Conservation (phyloP, 2,329 filamentous ascomycete genomes). For the Penicillium paneum region DNA sequence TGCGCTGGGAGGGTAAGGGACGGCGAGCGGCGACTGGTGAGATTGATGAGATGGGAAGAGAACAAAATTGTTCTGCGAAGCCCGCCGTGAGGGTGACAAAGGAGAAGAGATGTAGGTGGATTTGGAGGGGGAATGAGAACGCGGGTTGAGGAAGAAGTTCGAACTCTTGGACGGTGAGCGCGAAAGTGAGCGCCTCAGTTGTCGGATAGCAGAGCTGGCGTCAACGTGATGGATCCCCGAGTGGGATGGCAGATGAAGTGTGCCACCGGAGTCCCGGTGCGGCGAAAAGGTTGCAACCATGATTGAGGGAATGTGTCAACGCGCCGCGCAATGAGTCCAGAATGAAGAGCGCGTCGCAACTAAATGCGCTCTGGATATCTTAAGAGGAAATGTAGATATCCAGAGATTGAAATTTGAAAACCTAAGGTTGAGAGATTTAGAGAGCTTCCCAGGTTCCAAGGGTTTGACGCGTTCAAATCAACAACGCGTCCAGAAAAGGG, state of each 20-base stretch:
- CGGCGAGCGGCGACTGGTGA: constrained; percentile 55
- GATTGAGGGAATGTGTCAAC: constrained; percentile 22
- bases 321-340: constrained; percentile 16
- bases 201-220: constrained; percentile 74
- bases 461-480: background rate
- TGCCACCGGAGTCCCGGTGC: constrained; percentile 62
- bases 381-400: background rate
- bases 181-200: constrained; percentile 81
- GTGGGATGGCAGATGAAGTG: constrained; percentile 81
- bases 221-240: constrained; percentile 80
- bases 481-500: background rate
- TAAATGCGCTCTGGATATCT: background rate
- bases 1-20: constrained; percentile 63
- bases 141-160: constrained; percentile 61
- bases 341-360: constrained; percentile 13
- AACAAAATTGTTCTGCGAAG: constrained; percentile 54
- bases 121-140: constrained; percentile 52
- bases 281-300: constrained; percentile 51
- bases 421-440: background rate
- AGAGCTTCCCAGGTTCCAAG: background rate
- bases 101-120: constrained; percentile 50
- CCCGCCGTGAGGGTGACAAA: constrained; percentile 57
- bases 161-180: constrained; percentile 83
- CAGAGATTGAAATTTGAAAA: background rate
- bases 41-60: constrained; percentile 45